Percentiles rank a stretch among this genome's conserved stretches.
Conservation (phyloP, 2,329 filamentous ascomycete genomes). For the Talaromyces sp. region DNA sequence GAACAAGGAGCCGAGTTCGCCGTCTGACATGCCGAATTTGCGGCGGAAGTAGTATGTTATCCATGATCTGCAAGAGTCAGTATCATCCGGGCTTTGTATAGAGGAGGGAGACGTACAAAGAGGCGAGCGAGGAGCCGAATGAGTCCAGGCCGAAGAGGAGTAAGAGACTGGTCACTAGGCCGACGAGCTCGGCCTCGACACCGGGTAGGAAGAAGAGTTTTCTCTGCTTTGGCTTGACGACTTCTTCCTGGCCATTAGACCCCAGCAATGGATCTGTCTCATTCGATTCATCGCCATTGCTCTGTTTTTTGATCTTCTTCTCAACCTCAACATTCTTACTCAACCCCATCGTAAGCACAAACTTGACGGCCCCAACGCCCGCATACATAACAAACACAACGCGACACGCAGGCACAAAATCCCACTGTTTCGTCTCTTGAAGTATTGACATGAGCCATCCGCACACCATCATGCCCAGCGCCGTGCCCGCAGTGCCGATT, state of each 20-base stretch:
- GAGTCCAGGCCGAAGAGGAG: slow-evolving; percentile 68
- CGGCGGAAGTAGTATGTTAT: slow-evolving; percentile 58
- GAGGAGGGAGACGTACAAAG: slow-evolving; percentile 48
- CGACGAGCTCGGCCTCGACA: slow-evolving; percentile 52
- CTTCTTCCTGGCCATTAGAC: slow-evolving; percentile 17
- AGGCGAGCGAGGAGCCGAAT: slow-evolving; percentile 68
- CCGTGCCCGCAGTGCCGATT: slow-evolving; percentile 58
- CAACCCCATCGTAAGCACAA: slow-evolving; percentile 53
- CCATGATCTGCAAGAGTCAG: slow-evolving; percentile 36
- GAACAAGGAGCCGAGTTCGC: slow-evolving; percentile 55
- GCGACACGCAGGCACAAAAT: slow-evolving; percentile 51
- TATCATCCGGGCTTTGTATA: not conserved
- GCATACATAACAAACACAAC: slow-evolving; percentile 60
- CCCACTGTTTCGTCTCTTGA: slow-evolving; percentile 45
- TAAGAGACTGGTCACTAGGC: slow-evolving; percentile 54
- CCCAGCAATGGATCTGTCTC: slow-evolving; percentile 40
- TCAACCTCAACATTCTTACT: slow-evolving; percentile 48
- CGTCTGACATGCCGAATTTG: slow-evolving; percentile 55
- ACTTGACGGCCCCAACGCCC: slow-evolving; percentile 57
- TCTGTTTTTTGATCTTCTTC: slow-evolving; percentile 25
- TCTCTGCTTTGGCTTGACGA: slow-evolving; percentile 22
- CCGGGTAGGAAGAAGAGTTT: slow-evolving; percentile 51
- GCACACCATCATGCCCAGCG: slow-evolving; percentile 58
- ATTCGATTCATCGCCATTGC: too few species aligned
- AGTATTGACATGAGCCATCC: slow-evolving; percentile 61